Base-by-base conservation (phyloP, 2,329 filamentous ascomycete species). In the Pyricularia grisea region DNA sequence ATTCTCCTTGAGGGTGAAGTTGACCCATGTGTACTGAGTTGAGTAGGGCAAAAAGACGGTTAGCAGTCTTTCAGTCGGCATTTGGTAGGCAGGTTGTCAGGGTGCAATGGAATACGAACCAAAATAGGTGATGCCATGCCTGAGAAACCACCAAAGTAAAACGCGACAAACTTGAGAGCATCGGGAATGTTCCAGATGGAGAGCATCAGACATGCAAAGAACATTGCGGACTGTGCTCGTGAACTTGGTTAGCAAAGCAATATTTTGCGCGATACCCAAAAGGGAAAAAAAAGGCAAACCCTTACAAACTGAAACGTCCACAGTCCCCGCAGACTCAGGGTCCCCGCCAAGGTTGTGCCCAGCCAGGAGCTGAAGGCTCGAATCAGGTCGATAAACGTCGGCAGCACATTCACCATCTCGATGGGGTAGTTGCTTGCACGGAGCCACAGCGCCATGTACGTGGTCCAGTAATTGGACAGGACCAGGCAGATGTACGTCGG, bases 371-470 rank as follows among this genome's bases (percentile, higher is more conserved):
- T 76, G 11, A 85, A 74, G 5, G 84, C 82, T 0, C 78, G 80
- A 60, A 85, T 80, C n/a, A 79, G 82, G 67, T 83, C 80, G 0
- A 78, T 79, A 10, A 79, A 81, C 0, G 83, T 85, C 0, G 83
- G 83, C 1, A 85, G 79, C 14, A 81, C 77, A 73, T 85, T 85
- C 70, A 84, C 80, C 69, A 85, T 79, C 0, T 79, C 78, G 0
- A 85, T 77, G 0, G 81, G 80, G 72, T 82, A 85, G 5, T 79
- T 79, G 31, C 83, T 80, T 0, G 79, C 78, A 70, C 84, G 84
- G 60, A 85, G 79, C 83, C 83, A 85, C 12, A 85, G 78, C 33
- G 79, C 83, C 83, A 85, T 85, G 69, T 85, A 84, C 0, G 75
- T 73, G 3, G 76, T 72, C 0, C 82, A 82, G 69, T 85, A 85